phyloP scores from a whole-genome alignment of 1,284 basidiomycete genomes.

The Vanrija sp. region DNA sequence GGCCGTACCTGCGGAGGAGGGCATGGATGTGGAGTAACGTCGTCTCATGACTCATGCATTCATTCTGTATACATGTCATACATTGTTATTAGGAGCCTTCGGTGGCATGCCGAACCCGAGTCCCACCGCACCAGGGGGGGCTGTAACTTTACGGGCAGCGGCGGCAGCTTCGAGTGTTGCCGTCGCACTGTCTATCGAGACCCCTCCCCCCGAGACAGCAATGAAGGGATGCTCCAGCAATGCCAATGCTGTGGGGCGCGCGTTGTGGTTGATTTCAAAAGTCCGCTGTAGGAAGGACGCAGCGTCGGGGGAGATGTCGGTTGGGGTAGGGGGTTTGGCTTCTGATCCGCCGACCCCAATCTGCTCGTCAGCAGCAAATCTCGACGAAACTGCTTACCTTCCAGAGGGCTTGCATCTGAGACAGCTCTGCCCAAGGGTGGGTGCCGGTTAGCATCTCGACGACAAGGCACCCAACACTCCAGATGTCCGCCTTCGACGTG shows the following conservation, averaged over 20 bases:
- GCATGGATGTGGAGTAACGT: conserved; percentile 30
- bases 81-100: too few species aligned
- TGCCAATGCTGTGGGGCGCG: conserved; percentile 73
- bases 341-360: conserved; percentile 69
- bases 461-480: conserved; percentile 95
- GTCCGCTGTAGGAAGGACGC: conserved; percentile 78
- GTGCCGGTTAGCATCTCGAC: conserved; percentile 98
- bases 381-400: conserved; percentile 56
- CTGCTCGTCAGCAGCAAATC: conserved; percentile 49
- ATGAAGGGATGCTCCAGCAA: conserved; percentile 75
- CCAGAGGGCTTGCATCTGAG: conserved; percentile 99
- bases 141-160: conserved; percentile 3
- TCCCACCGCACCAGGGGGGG: background rate
- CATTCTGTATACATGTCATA: background rate
- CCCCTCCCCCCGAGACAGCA: conserved; percentile 1
- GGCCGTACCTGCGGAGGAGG: conserved; percentile 3
- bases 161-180: conserved; percentile 14
- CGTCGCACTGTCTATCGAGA: background rate
- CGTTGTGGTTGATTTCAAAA: conserved; percentile 77
- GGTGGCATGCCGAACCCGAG: background rate
- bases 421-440: conserved; percentile 93
- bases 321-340: conserved; percentile 70
- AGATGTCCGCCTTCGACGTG: conserved; percentile 94
- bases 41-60: background rate
- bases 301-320: conserved; percentile 80